Evolutionary conservation across 2,329 filamentous ascomycete genomes (phyloP), one percentile per base, ranked within the genome.

Genomic region (Pezicula radicicola): DNA sequence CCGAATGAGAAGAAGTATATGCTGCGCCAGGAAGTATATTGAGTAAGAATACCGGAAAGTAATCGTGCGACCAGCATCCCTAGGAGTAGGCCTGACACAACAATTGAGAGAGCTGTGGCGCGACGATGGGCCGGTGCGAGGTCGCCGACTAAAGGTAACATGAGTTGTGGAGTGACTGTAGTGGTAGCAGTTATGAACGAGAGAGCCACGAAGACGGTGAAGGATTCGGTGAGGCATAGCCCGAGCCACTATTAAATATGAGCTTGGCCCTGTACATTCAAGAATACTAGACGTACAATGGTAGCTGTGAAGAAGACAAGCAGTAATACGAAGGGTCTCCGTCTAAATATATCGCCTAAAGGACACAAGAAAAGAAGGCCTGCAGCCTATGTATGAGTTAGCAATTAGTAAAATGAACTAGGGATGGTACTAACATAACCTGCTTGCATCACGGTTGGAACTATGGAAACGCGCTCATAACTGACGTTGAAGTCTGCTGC

Each of bases 131-230:
- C 75, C 0, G 89, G 88, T 0, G 89, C 88, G 16, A 93, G 83
- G 61, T 93, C 88, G 2, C 88, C 87, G 0, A 92, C 88, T 0
- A 94, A 74, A 0, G 89, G 89, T 15, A 94, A 83, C 87, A 94
- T 90, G 50, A 87, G 72, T 67, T 87, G 84, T 12, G 88, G 89
- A 3, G 89, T 93, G 2, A 93, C 89, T 0, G 89, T 94, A 2
- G 87, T 86, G n/a, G 88, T 70, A n/a, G 85, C 84, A 10, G 82
- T 83, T 49, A 93, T 70, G 69, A 88, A 93, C 5, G 86, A 89
- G 16, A 93, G 74, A 1, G 77, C 83, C 0, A 81, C 76, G 67
- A 94, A 93, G 6, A 78, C 75, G 0, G 71, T 63, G 58, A 91
- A 87, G 2, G 77, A 78, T 2, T 71, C 71, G 0, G 89, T 93